A percentile compares a stretch with the other conserved stretches of the same genome.
These are phyloP conservation scores for Fraxinus nigra DNA, from an alignment of 305 asterid genomes.

Conservation along the genomic window DNA sequence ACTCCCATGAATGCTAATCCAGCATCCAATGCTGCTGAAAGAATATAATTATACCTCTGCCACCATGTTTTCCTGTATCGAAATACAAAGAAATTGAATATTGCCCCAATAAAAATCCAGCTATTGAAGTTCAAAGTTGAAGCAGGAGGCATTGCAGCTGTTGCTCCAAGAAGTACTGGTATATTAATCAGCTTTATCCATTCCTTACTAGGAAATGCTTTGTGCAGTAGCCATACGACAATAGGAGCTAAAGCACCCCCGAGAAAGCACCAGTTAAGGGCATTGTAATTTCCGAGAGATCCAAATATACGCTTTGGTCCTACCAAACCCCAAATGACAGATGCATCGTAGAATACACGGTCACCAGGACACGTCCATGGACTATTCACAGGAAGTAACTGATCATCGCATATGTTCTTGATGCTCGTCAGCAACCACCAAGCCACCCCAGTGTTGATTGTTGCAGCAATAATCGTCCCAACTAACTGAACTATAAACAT, in stretches of 20 bases:
- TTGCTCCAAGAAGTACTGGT: slow-evolving; percentile 64
- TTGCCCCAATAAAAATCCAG: slow-evolving; percentile 55
- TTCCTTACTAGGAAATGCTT: slow-evolving; percentile 39
- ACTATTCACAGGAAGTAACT: slow-evolving; percentile 54
- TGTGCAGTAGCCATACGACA: slow-evolving; percentile 47
- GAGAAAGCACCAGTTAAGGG: slow-evolving; percentile 66
- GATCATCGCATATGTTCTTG: slow-evolving; percentile 51
- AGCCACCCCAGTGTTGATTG: slow-evolving; percentile 54
- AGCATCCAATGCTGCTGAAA: slow-evolving; percentile 76
- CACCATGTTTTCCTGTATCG: slow-evolving; percentile 68
- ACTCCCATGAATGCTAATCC: slow-evolving; percentile 85
- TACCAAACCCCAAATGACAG: slow-evolving; percentile 78
- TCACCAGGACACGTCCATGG: slow-evolving; percentile 78
- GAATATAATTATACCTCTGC: slow-evolving; percentile 63
- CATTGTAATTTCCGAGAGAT: slow-evolving; percentile 44
- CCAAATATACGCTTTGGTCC: slow-evolving; percentile 72
- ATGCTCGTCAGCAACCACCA: slow-evolving; percentile 59
- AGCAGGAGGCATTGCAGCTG: slow-evolving; percentile 65
- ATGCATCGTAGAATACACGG: slow-evolving; percentile 61
- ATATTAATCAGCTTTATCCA: slow-evolving; percentile 61
- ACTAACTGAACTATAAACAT: slow-evolving; percentile 77
- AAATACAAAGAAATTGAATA: slow-evolving; percentile 54
- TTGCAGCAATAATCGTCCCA: slow-evolving; percentile 66
- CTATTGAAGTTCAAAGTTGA: slow-evolving; percentile 60
- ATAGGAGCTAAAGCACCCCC: slow-evolving; percentile 57